A percentile compares a stretch with the other conserved stretches of the same genome.
Conservation (phyloP, 1,284 basidiomycete genomes). For the Trametes polyzona region DNA sequence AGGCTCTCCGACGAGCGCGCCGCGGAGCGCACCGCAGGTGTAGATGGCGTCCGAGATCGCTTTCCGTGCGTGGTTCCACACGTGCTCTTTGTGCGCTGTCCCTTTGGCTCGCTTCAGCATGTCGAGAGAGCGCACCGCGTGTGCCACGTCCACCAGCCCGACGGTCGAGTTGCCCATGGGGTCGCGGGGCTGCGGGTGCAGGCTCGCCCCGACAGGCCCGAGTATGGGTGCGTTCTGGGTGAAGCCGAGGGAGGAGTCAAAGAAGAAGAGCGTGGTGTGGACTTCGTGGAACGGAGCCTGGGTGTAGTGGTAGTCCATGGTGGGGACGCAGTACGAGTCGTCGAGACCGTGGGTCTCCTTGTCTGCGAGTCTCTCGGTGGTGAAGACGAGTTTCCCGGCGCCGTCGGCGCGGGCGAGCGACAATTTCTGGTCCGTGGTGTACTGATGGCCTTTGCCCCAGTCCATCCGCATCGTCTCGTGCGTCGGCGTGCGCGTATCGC, state of each 20-base stretch:
- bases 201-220: background rate
- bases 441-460: background rate
- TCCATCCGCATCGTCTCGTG: background rate
- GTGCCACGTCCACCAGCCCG: background rate
- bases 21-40: background rate
- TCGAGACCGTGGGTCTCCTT: background rate
- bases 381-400: too few relatives aligned
- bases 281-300: background rate
- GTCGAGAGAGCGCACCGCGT: background rate
- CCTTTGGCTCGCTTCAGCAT: too few relatives aligned
- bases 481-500: background rate
- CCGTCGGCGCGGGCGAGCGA: background rate
- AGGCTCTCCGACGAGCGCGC: background rate
- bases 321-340: background rate
- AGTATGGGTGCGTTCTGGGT: background rate
- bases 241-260: background rate
- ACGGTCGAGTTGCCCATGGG: background rate
- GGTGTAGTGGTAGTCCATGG: background rate
- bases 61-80: background rate
- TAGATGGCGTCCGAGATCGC: background rate
- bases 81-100: too few relatives aligned
- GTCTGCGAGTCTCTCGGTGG: background rate
- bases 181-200: background rate
- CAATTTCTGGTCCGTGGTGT: background rate
- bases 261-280: constrained; percentile 2